Base-by-base conservation (phyloP, 1,284 basidiomycete genomes). In the Marasmius sp. region DNA sequence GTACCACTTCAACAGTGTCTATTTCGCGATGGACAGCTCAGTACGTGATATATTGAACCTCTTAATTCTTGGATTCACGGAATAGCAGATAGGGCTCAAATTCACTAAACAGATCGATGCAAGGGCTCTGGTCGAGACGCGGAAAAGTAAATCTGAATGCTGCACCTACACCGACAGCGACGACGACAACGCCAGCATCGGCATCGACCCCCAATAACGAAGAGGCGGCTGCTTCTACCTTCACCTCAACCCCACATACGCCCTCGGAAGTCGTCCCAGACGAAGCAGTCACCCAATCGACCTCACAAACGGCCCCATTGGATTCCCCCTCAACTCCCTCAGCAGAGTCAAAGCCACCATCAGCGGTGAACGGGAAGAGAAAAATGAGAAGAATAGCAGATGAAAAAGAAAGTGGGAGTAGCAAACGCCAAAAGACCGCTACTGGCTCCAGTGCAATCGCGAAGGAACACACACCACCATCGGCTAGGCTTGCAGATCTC, bases 401-500 rank as follows among this genome's bases (percentile, higher is more conserved):
- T 16, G 71, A 64, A 4, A 76, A 70, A 0, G 86, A 85, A 45
- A 82, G 85, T 16, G n/a, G 41, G 3, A 79, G 74, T 59, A 84
- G 71, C 67, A 91, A 91, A 69, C 77, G 87, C 52, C 74, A 80
- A 10, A 86, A 85, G 67, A 61, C 79, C 6, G 70, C 74, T 20
- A 57, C 71, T 11, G 61, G 69, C 9, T 60, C 54, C 3, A 75
- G 60, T 45, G 65, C 71, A 47, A 76, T 71, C 45, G 67, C 80
- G 3, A 91, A 89, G 66, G 85, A 89, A 47, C 79, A 91, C 67
- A 67, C 81, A 1, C 87, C 91, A 0, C 94, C 94, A 0, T 71
- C 81, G 1, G 85, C 88, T 0, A 84, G 93, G 1, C 79, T 98
- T 12, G 85, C 91, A 1, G 91, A 96, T 70, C 84, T 99, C 1